These are phyloP conservation scores for Candida ascalaphidarum DNA, from an alignment of 805 yeast genomes.

Conservation along the genomic window DNA sequence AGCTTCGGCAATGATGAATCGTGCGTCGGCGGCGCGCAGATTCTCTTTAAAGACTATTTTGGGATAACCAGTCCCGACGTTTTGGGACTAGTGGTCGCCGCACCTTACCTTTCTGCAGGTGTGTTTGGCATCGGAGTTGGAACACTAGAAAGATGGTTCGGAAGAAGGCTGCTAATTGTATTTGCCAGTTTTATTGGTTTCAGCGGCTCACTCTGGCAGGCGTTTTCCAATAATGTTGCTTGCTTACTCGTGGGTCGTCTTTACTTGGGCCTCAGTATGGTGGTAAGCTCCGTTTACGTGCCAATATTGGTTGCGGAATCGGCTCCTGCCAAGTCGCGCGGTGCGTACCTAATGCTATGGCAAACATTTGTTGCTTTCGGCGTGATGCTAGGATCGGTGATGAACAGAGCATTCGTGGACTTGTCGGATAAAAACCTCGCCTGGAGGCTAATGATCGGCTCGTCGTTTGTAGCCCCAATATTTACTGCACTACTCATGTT, in stretches of 20 bases:
- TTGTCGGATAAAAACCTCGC: slow-evolving; percentile 1
- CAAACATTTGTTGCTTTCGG: slow-evolving; percentile 10
- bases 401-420: slow-evolving; percentile 5
- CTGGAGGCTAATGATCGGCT: slow-evolving; percentile 11
- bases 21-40: slow-evolving; percentile 9
- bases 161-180: slow-evolving; percentile 6
- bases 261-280: slow-evolving; percentile 8
- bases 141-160: slow-evolving; percentile 3
- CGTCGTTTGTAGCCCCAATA: slow-evolving; percentile 5
- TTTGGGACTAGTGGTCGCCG: slow-evolving; percentile 6
- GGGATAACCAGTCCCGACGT: slow-evolving; percentile 4
- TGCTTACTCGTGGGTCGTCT: slow-evolving; percentile 6
- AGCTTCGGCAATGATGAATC: slow-evolving; percentile 10
- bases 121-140: no score
- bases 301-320: slow-evolving; percentile 8
- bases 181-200: slow-evolving; percentile 5
- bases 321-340: slow-evolving; percentile 7
- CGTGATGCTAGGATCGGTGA: slow-evolving; percentile 8
- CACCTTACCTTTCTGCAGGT: slow-evolving; percentile 6
- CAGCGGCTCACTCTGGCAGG: slow-evolving; percentile 8
- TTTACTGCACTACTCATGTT: slow-evolving; percentile 6
- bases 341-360: slow-evolving; percentile 8
- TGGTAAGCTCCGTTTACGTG: slow-evolving; percentile 7
- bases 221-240: slow-evolving; percentile 4
- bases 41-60: slow-evolving; percentile 3